These are phyloP conservation scores for Wolfiporia cocos DNA, from an alignment of 1,284 basidiomycete species.

Conservation along the genomic window DNA sequence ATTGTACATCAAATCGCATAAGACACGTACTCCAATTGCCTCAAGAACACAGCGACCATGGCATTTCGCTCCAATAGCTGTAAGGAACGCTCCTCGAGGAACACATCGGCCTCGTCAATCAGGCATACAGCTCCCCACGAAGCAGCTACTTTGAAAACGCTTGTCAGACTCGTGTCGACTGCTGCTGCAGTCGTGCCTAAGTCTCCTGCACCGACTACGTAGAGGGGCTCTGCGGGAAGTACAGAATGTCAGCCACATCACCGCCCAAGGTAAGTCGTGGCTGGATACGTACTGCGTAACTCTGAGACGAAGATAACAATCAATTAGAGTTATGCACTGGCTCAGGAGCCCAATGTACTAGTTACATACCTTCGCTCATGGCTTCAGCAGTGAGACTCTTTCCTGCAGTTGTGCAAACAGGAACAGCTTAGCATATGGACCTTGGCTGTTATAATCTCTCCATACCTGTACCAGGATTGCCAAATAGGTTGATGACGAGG, in stretches of 20 bases:
- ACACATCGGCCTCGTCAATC: constrained; percentile 53
- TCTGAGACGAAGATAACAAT: not conserved
- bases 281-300: too few relatives aligned
- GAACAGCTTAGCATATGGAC: not conserved
- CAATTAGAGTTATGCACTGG: not conserved
- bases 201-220: constrained; percentile 57
- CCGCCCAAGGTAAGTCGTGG: too few relatives aligned
- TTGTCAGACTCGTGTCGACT: constrained; percentile 19
- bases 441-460: not conserved
- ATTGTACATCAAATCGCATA: too few relatives aligned
- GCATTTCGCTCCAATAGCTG: constrained; percentile 58
- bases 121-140: constrained; percentile 60
- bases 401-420: constrained; percentile 28
- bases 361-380: constrained; percentile 28
- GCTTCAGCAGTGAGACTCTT: constrained; percentile 49
- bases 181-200: constrained; percentile 44
- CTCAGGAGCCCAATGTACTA: not conserved
- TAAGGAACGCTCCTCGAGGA: constrained; percentile 56
- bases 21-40: constrained; percentile 23
- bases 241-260: too few relatives aligned
- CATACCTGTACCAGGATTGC: constrained; percentile 48
- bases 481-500: constrained; percentile 54
- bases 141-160: constrained; percentile 40
- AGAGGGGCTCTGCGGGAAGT: constrained; percentile 37
- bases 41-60: constrained; percentile 50